phyloP scores from a whole-genome alignment of 768 basidiomycete species.

The Ramaria sp. region DNA sequence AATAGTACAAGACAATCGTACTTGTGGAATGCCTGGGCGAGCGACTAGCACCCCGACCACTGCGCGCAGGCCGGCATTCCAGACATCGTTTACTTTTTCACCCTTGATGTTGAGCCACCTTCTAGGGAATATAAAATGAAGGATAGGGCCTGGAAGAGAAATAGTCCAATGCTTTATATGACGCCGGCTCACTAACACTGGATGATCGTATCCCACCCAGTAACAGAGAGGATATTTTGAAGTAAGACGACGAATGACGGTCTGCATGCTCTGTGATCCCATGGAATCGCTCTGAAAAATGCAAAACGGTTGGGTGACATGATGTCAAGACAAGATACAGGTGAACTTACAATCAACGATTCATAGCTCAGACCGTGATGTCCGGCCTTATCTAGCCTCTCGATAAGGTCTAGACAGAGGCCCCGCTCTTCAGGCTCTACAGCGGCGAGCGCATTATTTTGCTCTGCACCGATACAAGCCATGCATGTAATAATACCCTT shows the following conservation, averaged over 20 bases:
- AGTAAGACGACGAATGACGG: neutral
- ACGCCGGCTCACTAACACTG: constrained; percentile 6
- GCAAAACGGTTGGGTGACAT: neutral
- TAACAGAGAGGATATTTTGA: constrained; percentile 1
- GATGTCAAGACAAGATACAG: neutral
- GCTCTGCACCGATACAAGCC: neutral
- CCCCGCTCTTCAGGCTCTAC: neutral
- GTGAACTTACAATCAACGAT: neutral
- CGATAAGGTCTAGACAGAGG: neutral
- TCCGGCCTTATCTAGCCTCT: neutral
- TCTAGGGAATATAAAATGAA: constrained; percentile 45
- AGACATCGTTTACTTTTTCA: constrained; percentile 43
- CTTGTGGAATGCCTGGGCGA: constrained; percentile 67
- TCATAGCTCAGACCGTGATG: constrained; percentile 1
- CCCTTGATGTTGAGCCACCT: constrained; percentile 75
- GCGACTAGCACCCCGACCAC: constrained; percentile 56
- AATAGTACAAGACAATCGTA: constrained; percentile 20
- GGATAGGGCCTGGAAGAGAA: constrained; percentile 31
- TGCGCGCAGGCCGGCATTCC: constrained; percentile 63
- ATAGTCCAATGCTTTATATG: constrained; percentile 44
- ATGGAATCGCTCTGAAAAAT: neutral
- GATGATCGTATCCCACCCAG: constrained; percentile 6
- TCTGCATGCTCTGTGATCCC: neutral
- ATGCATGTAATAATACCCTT: constrained; percentile 1
- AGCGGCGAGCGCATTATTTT: neutral